phyloP scores from a whole-genome alignment of 805 yeast species.

The Teunomyces funiuensis region DNA sequence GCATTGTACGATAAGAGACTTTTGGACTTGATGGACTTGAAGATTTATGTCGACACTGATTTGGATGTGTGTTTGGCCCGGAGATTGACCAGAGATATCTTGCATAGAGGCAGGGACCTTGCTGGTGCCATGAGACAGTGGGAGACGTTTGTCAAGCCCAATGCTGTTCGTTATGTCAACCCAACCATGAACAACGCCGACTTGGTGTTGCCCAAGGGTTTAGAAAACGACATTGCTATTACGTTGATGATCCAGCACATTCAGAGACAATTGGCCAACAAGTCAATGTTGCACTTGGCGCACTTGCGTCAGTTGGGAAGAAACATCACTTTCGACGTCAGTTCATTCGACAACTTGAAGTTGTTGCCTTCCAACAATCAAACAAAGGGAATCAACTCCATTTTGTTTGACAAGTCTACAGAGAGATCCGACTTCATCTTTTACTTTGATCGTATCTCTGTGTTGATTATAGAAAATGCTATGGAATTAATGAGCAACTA shows the following conservation, averaged over 20 bases:
- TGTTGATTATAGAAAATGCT: slow-evolving; percentile 66
- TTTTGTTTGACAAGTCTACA: slow-evolving; percentile 56
- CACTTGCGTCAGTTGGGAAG: slow-evolving; percentile 60
- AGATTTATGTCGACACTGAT: slow-evolving; percentile 91
- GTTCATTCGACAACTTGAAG: slow-evolving; percentile 29
- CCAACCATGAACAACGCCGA: slow-evolving; percentile 83
- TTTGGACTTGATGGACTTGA: slow-evolving; percentile 75
- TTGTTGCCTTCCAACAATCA: slow-evolving; percentile 60
- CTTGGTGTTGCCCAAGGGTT: slow-evolving; percentile 85
- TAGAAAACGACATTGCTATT: slow-evolving; percentile 79
- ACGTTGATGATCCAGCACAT: slow-evolving; percentile 78
- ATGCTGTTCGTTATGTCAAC: slow-evolving; percentile 69
- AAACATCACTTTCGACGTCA: slow-evolving; percentile 30
- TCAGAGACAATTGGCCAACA: slow-evolving; percentile 62
- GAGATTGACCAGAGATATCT: slow-evolving; percentile 81
- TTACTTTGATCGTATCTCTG: slow-evolving; percentile 80
- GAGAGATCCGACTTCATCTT: slow-evolving; percentile 78
- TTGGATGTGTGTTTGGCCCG: slow-evolving; percentile 90
- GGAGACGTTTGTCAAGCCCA: slow-evolving; percentile 90
- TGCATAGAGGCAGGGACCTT: slow-evolving; percentile 82
- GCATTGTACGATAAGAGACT: slow-evolving; percentile 73
- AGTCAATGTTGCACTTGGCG: slow-evolving; percentile 66
- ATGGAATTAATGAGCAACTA: slow-evolving; percentile 53
- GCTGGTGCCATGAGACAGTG: slow-evolving; percentile 84
- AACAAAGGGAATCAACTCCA: slow-evolving; percentile 67